phyloP scores from a whole-genome alignment of 148 eudicot genomes.

The Tetragonia tetragonoides region DNA sequence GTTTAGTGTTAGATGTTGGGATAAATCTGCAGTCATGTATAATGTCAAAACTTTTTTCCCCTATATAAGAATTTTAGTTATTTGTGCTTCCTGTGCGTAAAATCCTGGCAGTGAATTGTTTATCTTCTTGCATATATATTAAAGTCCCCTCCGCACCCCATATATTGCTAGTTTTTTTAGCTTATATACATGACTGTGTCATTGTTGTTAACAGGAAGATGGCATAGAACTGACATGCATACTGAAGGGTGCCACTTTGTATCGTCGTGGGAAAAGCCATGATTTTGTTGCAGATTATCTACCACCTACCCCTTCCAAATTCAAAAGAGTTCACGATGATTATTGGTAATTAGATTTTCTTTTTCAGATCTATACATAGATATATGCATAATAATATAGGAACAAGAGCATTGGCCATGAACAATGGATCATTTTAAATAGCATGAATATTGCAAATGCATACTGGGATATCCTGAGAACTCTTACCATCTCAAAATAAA shows the following conservation, averaged over 20 bases:
- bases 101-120: not conserved
- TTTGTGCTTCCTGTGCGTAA: not conserved
- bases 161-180: not conserved
- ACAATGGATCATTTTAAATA: not conserved
- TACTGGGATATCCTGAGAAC: not conserved
- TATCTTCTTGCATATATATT: not conserved
- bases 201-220: slow-evolving; percentile 47
- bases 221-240: slow-evolving; percentile 47
- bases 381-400: not conserved
- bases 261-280: slow-evolving; percentile 49
- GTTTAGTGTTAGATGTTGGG: not conserved
- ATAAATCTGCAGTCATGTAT: not conserved
- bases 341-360: slow-evolving; percentile 37
- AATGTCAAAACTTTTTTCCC: not conserved
- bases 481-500: no score
- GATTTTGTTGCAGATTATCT: slow-evolving; percentile 62
- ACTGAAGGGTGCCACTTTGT: slow-evolving; percentile 49
- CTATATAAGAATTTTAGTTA: not conserved
- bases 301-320: slow-evolving; percentile 59
- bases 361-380: not conserved
- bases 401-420: not conserved
- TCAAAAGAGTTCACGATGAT: slow-evolving; percentile 32
- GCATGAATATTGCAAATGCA: not conserved
- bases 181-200: not conserved
- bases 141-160: not conserved